These are phyloP conservation scores for Penicillium sclerotigenum DNA, from an alignment of 2,329 filamentous ascomycete genomes.

Conservation along the genomic window DNA sequence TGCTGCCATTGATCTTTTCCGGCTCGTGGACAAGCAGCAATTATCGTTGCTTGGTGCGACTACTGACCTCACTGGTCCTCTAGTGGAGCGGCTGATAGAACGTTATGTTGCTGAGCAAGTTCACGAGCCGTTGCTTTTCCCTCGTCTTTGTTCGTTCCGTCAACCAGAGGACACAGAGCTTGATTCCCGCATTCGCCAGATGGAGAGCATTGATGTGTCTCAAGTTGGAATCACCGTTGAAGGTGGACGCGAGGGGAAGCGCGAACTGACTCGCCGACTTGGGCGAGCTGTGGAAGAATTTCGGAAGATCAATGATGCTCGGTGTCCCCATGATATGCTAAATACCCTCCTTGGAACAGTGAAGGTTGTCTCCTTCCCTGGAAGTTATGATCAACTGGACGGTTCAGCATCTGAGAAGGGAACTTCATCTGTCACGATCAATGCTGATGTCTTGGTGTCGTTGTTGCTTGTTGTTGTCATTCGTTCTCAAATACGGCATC, in stretches of 20 bases:
- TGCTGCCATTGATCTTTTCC: slow-evolving; percentile 90
- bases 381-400: slow-evolving; percentile 40
- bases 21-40: slow-evolving; percentile 92
- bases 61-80: slow-evolving; percentile 85
- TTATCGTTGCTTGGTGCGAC: slow-evolving; percentile 86
- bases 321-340: slow-evolving; percentile 86
- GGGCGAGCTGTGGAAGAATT: slow-evolving; percentile 82
- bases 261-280: slow-evolving; percentile 73
- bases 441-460: slow-evolving; percentile 91
- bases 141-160: slow-evolving; percentile 73
- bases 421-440: slow-evolving; percentile 60
- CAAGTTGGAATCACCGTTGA: slow-evolving; percentile 88
- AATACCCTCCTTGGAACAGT: slow-evolving; percentile 74
- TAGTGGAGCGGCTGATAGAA: slow-evolving; percentile 92
- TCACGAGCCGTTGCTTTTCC: slow-evolving; percentile 79
- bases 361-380: slow-evolving; percentile 73
- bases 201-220: slow-evolving; percentile 90
- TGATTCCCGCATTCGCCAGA: slow-evolving; percentile 84
- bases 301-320: slow-evolving; percentile 73
- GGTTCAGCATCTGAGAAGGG: slow-evolving; percentile 51
- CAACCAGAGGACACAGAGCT: slow-evolving; percentile 80
- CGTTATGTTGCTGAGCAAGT: slow-evolving; percentile 91
- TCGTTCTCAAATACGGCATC: slow-evolving; percentile 77
- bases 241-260: slow-evolving; percentile 72
- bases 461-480: slow-evolving; percentile 90